phyloP scores from a whole-genome alignment of 1,139 yeast genomes.

The Debaryomyces nepalensis region DNA sequence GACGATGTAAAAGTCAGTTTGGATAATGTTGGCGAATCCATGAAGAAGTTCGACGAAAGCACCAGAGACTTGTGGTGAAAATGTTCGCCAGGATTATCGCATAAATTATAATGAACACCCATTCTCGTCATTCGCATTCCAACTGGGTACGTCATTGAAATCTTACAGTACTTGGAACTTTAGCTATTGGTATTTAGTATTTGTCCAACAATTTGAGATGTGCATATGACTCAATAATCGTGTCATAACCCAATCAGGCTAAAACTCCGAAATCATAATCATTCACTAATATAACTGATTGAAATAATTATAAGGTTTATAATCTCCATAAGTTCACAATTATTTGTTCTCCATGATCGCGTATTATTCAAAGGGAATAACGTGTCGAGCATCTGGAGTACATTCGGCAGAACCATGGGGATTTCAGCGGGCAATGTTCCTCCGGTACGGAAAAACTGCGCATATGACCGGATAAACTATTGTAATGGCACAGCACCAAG shows the following conservation, averaged over 20 bases:
- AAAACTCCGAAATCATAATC: no score
- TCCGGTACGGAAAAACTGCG: constrained; percentile 12
- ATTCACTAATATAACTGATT: no score
- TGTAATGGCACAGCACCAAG: no score
- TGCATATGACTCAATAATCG: no score
- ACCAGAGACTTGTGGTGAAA: constrained; percentile 41
- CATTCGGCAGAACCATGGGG: constrained; percentile 6
- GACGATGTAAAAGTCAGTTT: constrained; percentile 39
- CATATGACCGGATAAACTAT: constrained; percentile 2
- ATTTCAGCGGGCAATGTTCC: constrained; percentile 7
- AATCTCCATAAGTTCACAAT: no score
- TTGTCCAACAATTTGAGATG: background rate
- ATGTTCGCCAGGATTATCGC: background rate
- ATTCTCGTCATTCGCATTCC: background rate
- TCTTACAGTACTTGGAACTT: no score
- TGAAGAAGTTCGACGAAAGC: constrained; percentile 48
- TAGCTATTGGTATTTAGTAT: background rate
- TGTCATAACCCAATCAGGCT: no score
- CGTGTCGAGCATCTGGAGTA: constrained; percentile 8
- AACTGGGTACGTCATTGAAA: no score
- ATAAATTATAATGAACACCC: background rate
- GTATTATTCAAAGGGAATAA: background rate
- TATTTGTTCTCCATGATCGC: no score
- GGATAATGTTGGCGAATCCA: constrained; percentile 40
- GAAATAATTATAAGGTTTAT: no score